Conservation (phyloP, 441 rosid genomes). For the Pelargonium exstipulatum region DNA sequence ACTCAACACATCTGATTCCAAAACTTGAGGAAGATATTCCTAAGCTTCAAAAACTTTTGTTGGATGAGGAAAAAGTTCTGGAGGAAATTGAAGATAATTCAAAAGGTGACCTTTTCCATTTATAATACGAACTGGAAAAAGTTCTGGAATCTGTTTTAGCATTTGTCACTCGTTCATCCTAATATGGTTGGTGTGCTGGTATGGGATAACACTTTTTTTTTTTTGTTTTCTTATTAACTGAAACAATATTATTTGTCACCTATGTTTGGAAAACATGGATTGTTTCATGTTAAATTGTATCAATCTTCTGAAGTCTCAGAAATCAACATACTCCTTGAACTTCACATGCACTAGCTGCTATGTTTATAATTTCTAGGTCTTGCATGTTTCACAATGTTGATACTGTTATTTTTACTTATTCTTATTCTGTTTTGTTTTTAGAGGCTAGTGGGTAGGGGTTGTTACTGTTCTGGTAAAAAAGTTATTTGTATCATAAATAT, state of each 20-base stretch:
- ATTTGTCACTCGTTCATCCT: neutral
- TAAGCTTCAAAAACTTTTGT: constrained; percentile 54
- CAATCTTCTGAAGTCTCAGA: neutral
- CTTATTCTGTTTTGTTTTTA: neutral
- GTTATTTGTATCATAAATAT: neutral
- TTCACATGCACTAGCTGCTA: neutral
- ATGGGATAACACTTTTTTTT: too few relatives aligned
- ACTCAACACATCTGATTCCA: constrained; percentile 57
- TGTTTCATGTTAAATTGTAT: neutral
- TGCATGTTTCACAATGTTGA: neutral
- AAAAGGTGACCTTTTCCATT: constrained; percentile 45
- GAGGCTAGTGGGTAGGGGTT: neutral
- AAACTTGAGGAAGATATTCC: constrained; percentile 74
- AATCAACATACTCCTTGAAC: neutral
- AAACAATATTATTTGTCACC: neutral
- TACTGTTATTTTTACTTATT: neutral
- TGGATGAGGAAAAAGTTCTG: constrained; percentile 61
- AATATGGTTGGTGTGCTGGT: too few relatives aligned
- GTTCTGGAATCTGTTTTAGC: neutral
- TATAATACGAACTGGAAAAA: neutral
- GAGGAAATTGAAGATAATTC: constrained; percentile 71
- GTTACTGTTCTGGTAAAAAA: neutral
- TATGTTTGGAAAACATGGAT: neutral
- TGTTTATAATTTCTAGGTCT: neutral
- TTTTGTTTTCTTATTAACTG: too few relatives aligned